Evolutionary conservation across 495 filamentous ascomycete genomes (phyloP), one percentile per base, ranked within the genome.

Genomic region (Aspergillus panamensis): DNA sequence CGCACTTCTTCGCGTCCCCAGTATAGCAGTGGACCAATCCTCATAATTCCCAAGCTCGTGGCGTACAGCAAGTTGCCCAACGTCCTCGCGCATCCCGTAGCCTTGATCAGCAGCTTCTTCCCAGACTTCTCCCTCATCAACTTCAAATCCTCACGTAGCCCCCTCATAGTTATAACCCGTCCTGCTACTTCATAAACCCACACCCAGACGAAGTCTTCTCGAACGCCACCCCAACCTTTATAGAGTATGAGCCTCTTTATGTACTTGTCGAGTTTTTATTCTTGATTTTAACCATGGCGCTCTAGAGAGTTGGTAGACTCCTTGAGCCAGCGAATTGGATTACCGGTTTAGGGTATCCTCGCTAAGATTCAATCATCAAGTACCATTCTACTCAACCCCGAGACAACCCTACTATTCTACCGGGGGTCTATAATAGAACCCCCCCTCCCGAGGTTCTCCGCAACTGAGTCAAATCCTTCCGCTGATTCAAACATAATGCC

Each of bases 201-300:
- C 80, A 84, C 9, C 80, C 82, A 1, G 80, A 80, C 1, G 77
- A 80, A 1, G 82, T 84, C 71, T 84, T 84, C 55, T 84, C 75
- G 53, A 80, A 84, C 1, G 76, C 81, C 9, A 85, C 81, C 0
- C 59, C 48, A 0, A 79, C 14, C 1, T 72, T 51, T 0, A 75
- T 74, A 62, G n/a, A n/a, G n/a, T n/a, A n/a, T n/a, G 25, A 25
- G 5, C 25, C 25, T 25, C 2, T 25, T 25, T 25, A 25, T 25
- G 5, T 25, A 25, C 25, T 25, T 2, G 5, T 25, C 25, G 25
- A 25, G 5, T 25, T 25, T 5, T 25, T 25, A 2, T 25, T 25
- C 5, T 25, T 25, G 2, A 2, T 25, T 25, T 25, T 25, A 25
- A 25, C 25, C 25, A 25, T 25, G 25, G 25, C 5, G 25, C 25